Base-by-base conservation (phyloP, 768 basidiomycete species). In the Galerina marginata region DNA sequence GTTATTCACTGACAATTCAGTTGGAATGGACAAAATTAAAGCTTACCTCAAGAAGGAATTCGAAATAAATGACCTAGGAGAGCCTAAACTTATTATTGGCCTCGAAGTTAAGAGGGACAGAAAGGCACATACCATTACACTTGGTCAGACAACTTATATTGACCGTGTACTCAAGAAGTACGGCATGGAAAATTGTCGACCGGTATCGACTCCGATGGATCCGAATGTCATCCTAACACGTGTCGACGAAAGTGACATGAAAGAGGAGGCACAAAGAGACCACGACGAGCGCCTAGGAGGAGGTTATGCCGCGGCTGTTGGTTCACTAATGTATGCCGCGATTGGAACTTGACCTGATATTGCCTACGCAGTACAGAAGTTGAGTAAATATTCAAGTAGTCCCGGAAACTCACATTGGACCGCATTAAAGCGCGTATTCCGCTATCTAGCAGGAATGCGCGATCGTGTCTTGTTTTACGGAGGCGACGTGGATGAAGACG, bases 321-420 rank as follows among this genome's bases (percentile, higher is more conserved):
- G 51, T 10, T 52, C 51, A 6, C 23, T 52, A 25, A 52, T 58
- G 36, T 58, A 76, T 60, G 60, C 71, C 1, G 69, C 75, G 0
- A 54, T 74, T 1, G 67, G 65, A 5, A 76, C 75, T 0, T 69
- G 74, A 2, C 79, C 79, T 1, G 77, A 83, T 60, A 80, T 82
- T 44, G 63, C 75, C 1, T 78, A 69, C 57, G 69, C 77, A 0
- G 74, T 79, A 6, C 59, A 66, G 2, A 58, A 61, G 1, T 62
- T 82, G 0, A 62, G 70, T 5, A 76, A 74, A 25, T 81, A 75
- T 65, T 62, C 67, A 9, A 42, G 57, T 1, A 75, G 77, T 56
- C 79, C 78, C 0, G 65, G 63, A 7, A 38, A 42, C 1, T 54
- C 56, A 1, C 81, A 84, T 59, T 81, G 77, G 72, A 60, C 64